Evolutionary conservation across 306 rosid genomes (phyloP).

Genomic region (Styphnolobium japonicum): DNA sequence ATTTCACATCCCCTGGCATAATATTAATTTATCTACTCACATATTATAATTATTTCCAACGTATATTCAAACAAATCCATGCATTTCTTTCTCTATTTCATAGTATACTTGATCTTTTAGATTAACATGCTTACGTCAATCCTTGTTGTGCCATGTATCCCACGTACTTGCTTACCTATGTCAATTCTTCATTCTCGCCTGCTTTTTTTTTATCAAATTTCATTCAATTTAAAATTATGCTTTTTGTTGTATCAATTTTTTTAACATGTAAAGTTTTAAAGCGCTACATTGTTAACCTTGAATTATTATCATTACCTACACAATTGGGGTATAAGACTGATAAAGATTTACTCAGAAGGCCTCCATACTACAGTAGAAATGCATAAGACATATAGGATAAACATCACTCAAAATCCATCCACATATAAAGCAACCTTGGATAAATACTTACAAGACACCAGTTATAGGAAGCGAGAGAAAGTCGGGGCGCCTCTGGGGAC

Average conservation of each 20-base stretch:
- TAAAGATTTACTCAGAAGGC: neutral
- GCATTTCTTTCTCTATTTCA: neutral
- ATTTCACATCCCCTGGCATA: constrained; percentile 8
- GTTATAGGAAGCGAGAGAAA: constrained; percentile 77
- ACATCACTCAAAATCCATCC: constrained; percentile 1
- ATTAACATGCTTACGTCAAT: neutral
- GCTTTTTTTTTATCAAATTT: neutral
- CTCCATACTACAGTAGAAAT: neutral
- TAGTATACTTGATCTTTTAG: neutral
- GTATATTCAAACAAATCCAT: neutral
- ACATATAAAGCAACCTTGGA: constrained; percentile 5
- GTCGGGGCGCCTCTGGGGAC: constrained; percentile 90
- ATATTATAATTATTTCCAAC: neutral
- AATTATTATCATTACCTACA: neutral
- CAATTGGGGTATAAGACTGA: neutral
- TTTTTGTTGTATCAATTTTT: neutral
- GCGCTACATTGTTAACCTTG: neutral
- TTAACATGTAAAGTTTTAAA: neutral
- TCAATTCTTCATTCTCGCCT: neutral
- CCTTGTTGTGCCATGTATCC: neutral
- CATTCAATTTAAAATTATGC: neutral
- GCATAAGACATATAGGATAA: neutral
- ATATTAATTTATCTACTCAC: neutral
- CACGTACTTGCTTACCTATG: neutral
- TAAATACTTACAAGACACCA: constrained; percentile 76